phyloP scores from a whole-genome alignment of 495 filamentous ascomycete species.

The Bacidia rubella region DNA sequence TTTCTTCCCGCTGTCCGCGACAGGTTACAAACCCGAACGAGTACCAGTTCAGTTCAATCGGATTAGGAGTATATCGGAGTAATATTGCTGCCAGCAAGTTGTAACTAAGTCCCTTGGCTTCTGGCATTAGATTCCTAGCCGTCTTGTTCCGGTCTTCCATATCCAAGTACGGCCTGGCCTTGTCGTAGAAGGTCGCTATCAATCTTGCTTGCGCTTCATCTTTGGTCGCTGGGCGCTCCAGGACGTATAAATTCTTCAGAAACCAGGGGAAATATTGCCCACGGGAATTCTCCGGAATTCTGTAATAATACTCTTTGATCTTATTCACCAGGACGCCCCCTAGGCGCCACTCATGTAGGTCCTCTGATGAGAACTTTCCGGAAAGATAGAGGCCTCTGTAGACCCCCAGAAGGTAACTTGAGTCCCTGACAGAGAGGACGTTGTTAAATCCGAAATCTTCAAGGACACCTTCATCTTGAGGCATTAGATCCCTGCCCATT shows the following conservation, averaged over 20 bases:
- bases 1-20: slow-evolving; percentile 17
- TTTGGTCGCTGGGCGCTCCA: slow-evolving; percentile 20
- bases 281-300: slow-evolving; percentile 11
- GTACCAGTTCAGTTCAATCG: slow-evolving; percentile 17
- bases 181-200: slow-evolving; percentile 21
- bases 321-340: slow-evolving; percentile 18
- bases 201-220: slow-evolving; percentile 18
- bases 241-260: slow-evolving; percentile 19
- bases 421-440: slow-evolving; percentile 9
- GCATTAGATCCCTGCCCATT: slow-evolving; percentile 17
- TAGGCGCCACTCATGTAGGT: slow-evolving; percentile 19
- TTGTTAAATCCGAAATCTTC: slow-evolving; percentile 22
- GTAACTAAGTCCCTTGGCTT: slow-evolving; percentile 19
- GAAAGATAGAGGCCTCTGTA: slow-evolving; percentile 18
- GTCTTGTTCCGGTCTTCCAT: slow-evolving; percentile 19
- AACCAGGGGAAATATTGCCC: slow-evolving; percentile 24
- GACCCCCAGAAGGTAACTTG: slow-evolving; percentile 17
- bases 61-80: slow-evolving; percentile 13
- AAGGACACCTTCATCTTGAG: slow-evolving; percentile 21
- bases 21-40: slow-evolving; percentile 23
- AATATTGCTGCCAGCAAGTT: slow-evolving; percentile 13
- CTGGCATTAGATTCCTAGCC: slow-evolving; percentile 17
- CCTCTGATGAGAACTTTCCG: slow-evolving; percentile 16
- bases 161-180: slow-evolving; percentile 21
- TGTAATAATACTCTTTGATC: slow-evolving; percentile 17